Base-by-base conservation (phyloP, 2,329 filamentous ascomycete species). In the Pyrenochaeta sp. region DNA sequence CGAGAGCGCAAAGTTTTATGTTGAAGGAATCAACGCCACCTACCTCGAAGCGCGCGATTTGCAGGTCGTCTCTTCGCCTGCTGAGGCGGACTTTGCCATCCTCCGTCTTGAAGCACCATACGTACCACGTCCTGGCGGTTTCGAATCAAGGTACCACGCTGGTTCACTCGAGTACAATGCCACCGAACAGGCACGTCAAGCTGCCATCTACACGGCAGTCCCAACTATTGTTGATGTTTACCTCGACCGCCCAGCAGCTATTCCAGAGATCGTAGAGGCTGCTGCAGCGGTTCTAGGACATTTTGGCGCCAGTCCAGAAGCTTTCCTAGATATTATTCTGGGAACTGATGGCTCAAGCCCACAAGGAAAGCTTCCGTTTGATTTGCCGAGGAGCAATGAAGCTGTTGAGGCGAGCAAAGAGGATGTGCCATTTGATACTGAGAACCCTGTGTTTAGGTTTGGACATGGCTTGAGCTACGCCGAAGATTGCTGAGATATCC, bases 321-420 rank as follows among this genome's bases (percentile, higher is more conserved):
- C 79, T 0, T 79, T 81, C 49, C 56, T 82, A 3, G 79, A 81
- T 51, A 68, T 81, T 0, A 54, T 80, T 1, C 77, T 81, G 48
- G 72, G 71, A 0, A 58, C 71, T 7, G 67, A 74, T 33, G 70
- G 67, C 1, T 72, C 69, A 7, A 60, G 63, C 11, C 81, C 81
- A 0, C 60, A 75, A 49, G 80, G 81, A 0, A 76, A 70, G 63
- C 54, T 82, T 51, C 80, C 80, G 0, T 81, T 81, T 61, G 81
- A 83, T 61, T 48, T 83, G 30, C 80, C 81, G 0, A 61, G 76
- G 10, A 80, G 77, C 5, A 74, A 76, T 57, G 72, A 67, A 39
- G 81, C 80, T 1, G 81, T 81, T 0, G 72, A 75, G 40, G 72
- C 55, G 14, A 64, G 51, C 18, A 56, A 50, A 33, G 73, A 73